A percentile compares a stretch with the other conserved stretches of the same genome.
These are phyloP conservation scores for Penicillium bovifimosum DNA, from an alignment of 495 filamentous ascomycete genomes.

Conservation along the genomic window DNA sequence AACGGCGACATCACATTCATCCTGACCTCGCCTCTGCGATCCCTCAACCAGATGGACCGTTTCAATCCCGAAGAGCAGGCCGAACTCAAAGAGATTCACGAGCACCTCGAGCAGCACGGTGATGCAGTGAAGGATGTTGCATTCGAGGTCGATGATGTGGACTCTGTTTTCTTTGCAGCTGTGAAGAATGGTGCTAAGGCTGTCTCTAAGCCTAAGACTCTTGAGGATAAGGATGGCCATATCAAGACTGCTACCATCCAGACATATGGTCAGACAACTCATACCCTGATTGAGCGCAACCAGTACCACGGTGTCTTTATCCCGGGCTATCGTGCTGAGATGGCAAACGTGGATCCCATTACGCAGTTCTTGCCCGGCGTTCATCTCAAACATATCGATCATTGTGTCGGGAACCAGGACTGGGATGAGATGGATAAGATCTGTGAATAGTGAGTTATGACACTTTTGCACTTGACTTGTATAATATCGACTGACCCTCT, in stretches of 20 bases:
- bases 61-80: conserved; percentile 51
- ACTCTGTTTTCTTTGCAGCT: conserved; percentile 65
- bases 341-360: conserved; percentile 43
- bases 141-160: conserved; percentile 83
- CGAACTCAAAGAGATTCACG: conserved; percentile 62
- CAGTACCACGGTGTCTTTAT: conserved; percentile 69
- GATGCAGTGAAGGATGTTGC: conserved; percentile 90
- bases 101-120: conserved; percentile 73
- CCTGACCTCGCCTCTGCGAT: conserved; percentile 73
- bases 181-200: conserved; percentile 61
- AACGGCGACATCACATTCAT: conserved; percentile 78
- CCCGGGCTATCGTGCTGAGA: conserved; percentile 62
- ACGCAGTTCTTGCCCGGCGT: conserved; percentile 51
- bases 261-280: conserved; percentile 89
- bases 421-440: conserved; percentile 82
- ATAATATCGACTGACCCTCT: conserved; percentile 14
- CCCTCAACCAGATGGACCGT: conserved; percentile 41
- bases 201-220: conserved; percentile 51
- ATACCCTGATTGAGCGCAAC: conserved; percentile 70
- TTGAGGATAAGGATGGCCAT: conserved; percentile 43
- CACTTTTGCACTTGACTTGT: neutral
- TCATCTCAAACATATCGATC: conserved; percentile 69
- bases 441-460: conserved; percentile 61
- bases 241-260: conserved; percentile 68
- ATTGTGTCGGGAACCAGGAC: conserved; percentile 91